Percentiles rank a stretch among this genome's conserved stretches.
These are phyloP conservation scores for Naegleria gruberi DNA, from an alignment of 208 protist species.

Conservation along the genomic window DNA sequence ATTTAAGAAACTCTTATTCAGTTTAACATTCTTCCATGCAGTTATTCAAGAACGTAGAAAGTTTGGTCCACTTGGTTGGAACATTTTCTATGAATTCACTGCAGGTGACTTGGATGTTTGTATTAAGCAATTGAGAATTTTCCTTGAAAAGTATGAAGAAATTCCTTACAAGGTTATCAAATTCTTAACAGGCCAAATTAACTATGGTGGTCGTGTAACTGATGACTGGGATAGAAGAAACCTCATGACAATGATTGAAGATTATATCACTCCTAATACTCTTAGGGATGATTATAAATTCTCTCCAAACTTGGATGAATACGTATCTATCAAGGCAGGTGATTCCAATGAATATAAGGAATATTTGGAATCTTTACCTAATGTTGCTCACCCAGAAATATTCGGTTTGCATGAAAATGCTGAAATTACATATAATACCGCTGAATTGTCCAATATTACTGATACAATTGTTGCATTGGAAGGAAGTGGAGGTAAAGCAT, in stretches of 20 bases:
- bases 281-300: constrained; percentile 79
- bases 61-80: constrained; percentile 97
- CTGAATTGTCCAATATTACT: constrained; percentile 46
- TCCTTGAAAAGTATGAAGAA: constrained; percentile 90
- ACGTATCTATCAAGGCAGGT: constrained; percentile 61
- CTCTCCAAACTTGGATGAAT: constrained; percentile 60
- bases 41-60: constrained; percentile 94
- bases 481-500: neutral
- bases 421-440: constrained; percentile 83
- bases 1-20: constrained; percentile 91
- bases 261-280: constrained; percentile 75
- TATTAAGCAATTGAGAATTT: constrained; percentile 76
- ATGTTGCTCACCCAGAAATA: constrained; percentile 82
- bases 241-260: constrained; percentile 82
- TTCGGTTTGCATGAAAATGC: constrained; percentile 96
- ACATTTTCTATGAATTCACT: constrained; percentile 97
- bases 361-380: constrained; percentile 77
- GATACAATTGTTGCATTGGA: constrained; percentile 42
- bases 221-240: constrained; percentile 94
- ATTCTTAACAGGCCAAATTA: constrained; percentile 89
- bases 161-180: constrained; percentile 94
- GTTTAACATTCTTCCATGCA: constrained; percentile 94
- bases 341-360: constrained; percentile 71
- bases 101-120: constrained; percentile 87
- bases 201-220: constrained; percentile 96